phyloP scores from a whole-genome alignment of 345 rosid genomes.

The Fremontodendron californicum region DNA sequence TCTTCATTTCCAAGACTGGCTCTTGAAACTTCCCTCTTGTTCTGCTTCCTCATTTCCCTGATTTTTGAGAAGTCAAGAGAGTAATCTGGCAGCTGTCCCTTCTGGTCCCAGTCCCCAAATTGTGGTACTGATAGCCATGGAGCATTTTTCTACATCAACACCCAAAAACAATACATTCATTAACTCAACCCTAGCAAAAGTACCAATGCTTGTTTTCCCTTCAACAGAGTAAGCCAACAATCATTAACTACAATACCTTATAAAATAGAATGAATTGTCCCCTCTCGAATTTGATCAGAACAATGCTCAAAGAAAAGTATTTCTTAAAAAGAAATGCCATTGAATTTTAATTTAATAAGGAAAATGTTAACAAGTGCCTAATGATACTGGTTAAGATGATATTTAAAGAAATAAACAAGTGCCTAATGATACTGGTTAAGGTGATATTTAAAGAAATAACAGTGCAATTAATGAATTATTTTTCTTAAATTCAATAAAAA shows the following conservation, averaged over 20 bases:
- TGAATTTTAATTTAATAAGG: background rate
- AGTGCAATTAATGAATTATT: no score
- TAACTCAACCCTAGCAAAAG: background rate
- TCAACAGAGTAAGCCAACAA: background rate
- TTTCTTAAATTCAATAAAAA: no score
- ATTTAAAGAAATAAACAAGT: no score
- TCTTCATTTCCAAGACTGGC: conserved; percentile 98
- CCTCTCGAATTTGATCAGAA: background rate
- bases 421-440: no score
- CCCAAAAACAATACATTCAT: background rate
- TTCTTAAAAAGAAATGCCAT: background rate
- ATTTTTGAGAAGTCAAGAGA: conserved; percentile 87
- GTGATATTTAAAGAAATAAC: no score
- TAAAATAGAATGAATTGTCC: background rate
- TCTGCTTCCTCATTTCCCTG: conserved; percentile 92
- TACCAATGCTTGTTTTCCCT: background rate
- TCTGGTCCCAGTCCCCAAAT: conserved; percentile 98
- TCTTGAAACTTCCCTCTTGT: conserved; percentile 84
- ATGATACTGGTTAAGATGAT: no score
- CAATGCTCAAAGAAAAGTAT: no score
- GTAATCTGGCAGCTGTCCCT: conserved; percentile 88
- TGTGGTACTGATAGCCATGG: conserved; percentile 98
- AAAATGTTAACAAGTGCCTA: no score
- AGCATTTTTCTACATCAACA: conserved; percentile 46
- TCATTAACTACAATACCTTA: background rate